Evolutionary conservation across 805 yeast species (phyloP).

Genomic region (Candida sanyiensis): DNA sequence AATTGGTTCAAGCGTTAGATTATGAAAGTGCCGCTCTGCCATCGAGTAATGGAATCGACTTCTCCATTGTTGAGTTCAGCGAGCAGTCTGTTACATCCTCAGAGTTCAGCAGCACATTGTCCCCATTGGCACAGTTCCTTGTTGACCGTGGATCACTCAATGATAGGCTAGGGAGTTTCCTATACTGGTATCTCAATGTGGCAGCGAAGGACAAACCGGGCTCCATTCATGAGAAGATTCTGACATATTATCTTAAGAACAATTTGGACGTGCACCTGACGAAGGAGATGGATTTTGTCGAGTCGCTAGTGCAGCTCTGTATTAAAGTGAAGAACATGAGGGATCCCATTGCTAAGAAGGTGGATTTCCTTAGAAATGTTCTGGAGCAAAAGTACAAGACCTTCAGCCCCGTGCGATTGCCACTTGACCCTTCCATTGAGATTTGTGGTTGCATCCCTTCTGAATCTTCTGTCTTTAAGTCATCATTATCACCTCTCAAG

Average conservation of each 20-base stretch:
- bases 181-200: conserved; percentile 90
- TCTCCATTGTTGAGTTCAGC: conserved; percentile 33
- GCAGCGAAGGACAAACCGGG: conserved; percentile 68
- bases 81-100: conserved; percentile 25
- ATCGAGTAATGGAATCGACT: conserved; percentile 26
- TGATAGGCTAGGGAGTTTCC: conserved; percentile 66
- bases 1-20: conserved; percentile 85
- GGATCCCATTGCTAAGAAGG: conserved; percentile 74
- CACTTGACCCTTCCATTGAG: conserved; percentile 74
- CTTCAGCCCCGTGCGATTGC: conserved; percentile 60
- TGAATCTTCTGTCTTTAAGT: conserved; percentile 82
- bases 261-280: conserved; percentile 30
- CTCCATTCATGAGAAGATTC: conserved; percentile 39
- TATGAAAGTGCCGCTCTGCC: conserved; percentile 45
- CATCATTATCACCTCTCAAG: conserved; percentile 84
- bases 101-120: conserved; percentile 25
- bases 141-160: conserved; percentile 65
- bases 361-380: conserved; percentile 53
- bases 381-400: conserved; percentile 35
- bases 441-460: conserved; percentile 75
- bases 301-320: conserved; percentile 59
- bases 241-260: conserved; percentile 40
- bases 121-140: conserved; percentile 71
- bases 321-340: conserved; percentile 55
- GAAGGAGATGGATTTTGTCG: conserved; percentile 65